Conservation (phyloP, 2,329 filamentous ascomycete species). For the Alternaria atra region DNA sequence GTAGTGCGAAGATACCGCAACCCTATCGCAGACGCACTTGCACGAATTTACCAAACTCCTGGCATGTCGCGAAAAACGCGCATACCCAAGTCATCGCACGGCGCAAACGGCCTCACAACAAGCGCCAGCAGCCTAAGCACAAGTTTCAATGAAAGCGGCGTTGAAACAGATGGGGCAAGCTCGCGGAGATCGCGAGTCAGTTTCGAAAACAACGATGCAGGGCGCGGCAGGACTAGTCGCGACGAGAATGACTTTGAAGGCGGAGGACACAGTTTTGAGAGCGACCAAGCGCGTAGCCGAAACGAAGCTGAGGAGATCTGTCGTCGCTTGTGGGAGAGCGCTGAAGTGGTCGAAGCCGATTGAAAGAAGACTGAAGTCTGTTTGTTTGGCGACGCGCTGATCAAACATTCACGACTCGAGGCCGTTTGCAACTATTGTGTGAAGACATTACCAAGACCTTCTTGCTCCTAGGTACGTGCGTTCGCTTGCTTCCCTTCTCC, state of each 20-base stretch:
- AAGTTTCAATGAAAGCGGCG: constrained; percentile 39
- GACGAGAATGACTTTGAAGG: constrained; percentile 35
- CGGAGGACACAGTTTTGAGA: constrained; percentile 41
- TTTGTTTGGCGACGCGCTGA: constrained; percentile 3
- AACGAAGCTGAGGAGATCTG: constrained; percentile 53
- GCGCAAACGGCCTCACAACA: constrained; percentile 39
- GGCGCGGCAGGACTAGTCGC: constrained; percentile 24
- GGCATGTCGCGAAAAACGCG: constrained; percentile 49
- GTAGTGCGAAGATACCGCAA: constrained; percentile 77
- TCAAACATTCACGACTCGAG: constrained; percentile 13
- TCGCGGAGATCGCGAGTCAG: constrained; percentile 41
- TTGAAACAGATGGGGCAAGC: constrained; percentile 39
- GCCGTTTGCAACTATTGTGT: constrained; percentile 11
- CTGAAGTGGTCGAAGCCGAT: constrained; percentile 48
- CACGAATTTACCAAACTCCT: constrained; percentile 62
- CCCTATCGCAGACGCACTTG: constrained; percentile 70
- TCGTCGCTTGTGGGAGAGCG: constrained; percentile 52
- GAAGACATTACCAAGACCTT: constrained; percentile 1
- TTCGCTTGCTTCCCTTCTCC: constrained; percentile 6
- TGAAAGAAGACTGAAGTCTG: constrained; percentile 27
- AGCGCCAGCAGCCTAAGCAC: constrained; percentile 42
- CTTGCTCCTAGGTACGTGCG: constrained; percentile 12
- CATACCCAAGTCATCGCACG: constrained; percentile 26
- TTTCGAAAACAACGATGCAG: constrained; percentile 35
- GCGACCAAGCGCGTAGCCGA: constrained; percentile 34